Evolutionary conservation across 257 asterid genomes (phyloP).

Genomic region (Nicotiana obtusifolia): DNA sequence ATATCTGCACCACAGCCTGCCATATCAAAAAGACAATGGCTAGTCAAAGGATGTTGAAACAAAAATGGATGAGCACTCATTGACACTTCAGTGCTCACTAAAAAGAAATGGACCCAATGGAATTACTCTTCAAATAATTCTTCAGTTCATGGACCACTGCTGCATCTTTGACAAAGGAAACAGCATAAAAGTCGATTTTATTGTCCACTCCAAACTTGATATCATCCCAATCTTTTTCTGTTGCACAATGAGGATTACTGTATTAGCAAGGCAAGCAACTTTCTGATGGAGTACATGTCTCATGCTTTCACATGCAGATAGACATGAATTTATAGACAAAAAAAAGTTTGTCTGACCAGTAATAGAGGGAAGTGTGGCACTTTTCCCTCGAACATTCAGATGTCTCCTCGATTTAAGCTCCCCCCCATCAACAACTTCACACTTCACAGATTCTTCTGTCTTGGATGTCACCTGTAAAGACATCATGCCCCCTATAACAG

Average conservation of each 20-base stretch:
- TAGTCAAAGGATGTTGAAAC: not conserved
- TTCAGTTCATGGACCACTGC: slow-evolving; percentile 94
- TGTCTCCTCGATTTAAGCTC: slow-evolving; percentile 96
- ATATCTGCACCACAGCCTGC: slow-evolving; percentile 76
- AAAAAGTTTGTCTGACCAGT: slow-evolving; percentile 50
- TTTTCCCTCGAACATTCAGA: slow-evolving; percentile 93
- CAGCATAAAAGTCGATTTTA: slow-evolving; percentile 90
- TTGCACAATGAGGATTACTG: slow-evolving; percentile 24
- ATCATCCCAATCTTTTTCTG: slow-evolving; percentile 99
- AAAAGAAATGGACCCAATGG: not conserved
- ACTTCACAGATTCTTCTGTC: slow-evolving; percentile 72
- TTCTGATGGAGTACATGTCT: not conserved
- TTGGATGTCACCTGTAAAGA: slow-evolving; percentile 72
- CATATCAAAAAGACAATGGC: not conserved
- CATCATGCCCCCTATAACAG: slow-evolving; percentile 90
- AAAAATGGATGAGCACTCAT: slow-evolving; percentile 1
- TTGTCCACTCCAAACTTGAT: slow-evolving; percentile 96
- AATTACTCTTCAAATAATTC: slow-evolving; percentile 74
- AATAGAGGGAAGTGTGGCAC: slow-evolving; percentile 93
- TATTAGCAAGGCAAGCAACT: slow-evolving; percentile 12
- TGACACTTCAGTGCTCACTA: slow-evolving; percentile 2
- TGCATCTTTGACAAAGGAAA: slow-evolving; percentile 96
- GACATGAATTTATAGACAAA: not conserved
- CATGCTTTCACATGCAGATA: not conserved
- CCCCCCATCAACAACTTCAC: slow-evolving; percentile 97